Evolutionary conservation across 2,329 filamentous ascomycete species (phyloP).

Genomic region (Cladophialophora chaetospira): DNA sequence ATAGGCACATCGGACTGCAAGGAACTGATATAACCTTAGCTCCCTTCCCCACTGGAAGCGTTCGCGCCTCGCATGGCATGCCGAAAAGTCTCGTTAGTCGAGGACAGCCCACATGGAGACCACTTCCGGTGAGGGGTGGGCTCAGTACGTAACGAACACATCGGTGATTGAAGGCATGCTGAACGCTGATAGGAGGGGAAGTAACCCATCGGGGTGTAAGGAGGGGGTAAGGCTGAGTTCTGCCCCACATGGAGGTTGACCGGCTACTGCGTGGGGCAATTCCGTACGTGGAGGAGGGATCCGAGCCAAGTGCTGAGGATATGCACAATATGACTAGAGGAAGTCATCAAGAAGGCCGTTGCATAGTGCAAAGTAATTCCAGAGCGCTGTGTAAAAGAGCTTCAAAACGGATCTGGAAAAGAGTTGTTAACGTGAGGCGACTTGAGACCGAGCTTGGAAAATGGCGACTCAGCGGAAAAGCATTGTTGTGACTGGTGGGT

Average conservation of each 20-base stretch:
- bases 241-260: conserved; percentile 23
- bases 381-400: no score
- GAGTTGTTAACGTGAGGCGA: no score
- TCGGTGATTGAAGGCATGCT: no score
- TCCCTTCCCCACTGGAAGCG: no score
- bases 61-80: no score
- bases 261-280: conserved; percentile 20
- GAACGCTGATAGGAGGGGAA: not conserved
- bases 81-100: not conserved
- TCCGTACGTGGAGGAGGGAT: conserved; percentile 4
- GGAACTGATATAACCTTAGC: no score
- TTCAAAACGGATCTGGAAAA: no score
- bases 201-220: not conserved
- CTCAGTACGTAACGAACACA: not conserved
- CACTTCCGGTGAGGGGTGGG: conserved; percentile 12
- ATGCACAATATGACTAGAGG: no score
- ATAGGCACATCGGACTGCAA: no score
- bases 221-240: conserved; percentile 14
- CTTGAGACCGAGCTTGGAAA: no score
- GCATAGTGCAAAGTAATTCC: no score
- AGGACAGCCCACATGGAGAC: not conserved
- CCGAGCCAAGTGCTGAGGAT: not conserved
- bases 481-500: conserved; percentile 38
- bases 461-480: conserved; percentile 28
- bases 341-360: no score